Evolutionary conservation across 768 basidiomycete species (phyloP).

Genomic region (Symmetrospora coprosmae): DNA sequence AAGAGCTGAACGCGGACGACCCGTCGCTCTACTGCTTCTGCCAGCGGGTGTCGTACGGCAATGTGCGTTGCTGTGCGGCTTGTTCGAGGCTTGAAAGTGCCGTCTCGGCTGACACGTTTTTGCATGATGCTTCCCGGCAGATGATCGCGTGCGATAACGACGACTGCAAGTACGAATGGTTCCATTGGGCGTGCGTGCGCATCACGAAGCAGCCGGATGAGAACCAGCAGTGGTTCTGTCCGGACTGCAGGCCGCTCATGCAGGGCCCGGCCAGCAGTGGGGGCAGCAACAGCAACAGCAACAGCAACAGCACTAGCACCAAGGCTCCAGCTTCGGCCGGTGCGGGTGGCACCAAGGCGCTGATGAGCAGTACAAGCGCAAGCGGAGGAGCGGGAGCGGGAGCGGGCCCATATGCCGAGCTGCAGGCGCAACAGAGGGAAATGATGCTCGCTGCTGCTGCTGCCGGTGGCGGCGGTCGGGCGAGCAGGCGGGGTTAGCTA

Average conservation of each 20-base stretch:
- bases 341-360: no score
- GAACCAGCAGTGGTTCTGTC: constrained; percentile 17
- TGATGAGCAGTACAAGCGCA: no score
- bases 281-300: constrained; percentile 14
- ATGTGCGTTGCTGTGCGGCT: background rate
- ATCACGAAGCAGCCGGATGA: constrained; percentile 15
- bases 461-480: constrained; percentile 7
- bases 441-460: constrained; percentile 17
- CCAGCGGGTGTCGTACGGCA: constrained; percentile 17
- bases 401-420: background rate
- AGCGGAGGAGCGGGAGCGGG: background rate
- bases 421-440: constrained; percentile 15
- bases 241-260: constrained; percentile 4
- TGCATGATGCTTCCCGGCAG: background rate
- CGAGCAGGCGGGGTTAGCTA: constrained; percentile 9
- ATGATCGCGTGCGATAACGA: constrained; percentile 26
- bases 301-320: background rate
- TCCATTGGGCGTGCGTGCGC: constrained; percentile 19
- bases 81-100: background rate
- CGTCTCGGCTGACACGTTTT: background rate
- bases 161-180: constrained; percentile 20
- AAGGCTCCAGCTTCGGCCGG: no score
- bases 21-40: constrained; percentile 23
- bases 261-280: background rate
- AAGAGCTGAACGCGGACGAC: constrained; percentile 16